Evolutionary conservation across 1,284 basidiomycete species (phyloP).

Genomic region (Meira nashicola): DNA sequence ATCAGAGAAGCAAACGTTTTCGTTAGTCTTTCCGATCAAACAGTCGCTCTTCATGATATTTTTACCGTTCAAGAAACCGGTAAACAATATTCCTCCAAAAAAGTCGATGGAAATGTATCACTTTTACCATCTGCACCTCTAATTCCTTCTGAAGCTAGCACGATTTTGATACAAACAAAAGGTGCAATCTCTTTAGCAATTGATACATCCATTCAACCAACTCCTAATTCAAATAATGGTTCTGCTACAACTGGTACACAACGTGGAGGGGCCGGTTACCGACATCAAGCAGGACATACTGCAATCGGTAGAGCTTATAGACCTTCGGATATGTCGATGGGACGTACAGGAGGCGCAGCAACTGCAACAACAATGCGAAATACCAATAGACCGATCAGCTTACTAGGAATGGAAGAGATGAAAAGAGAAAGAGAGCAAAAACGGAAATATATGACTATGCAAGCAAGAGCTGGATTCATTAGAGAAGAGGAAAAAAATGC

Average conservation of each 20-base stretch:
- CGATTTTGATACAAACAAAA: conserved; percentile 57
- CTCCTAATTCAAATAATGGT: not conserved
- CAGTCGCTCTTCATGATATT: conserved; percentile 5
- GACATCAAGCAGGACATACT: not conserved
- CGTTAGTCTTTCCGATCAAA: conserved; percentile 4
- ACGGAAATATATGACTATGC: conserved; percentile 5
- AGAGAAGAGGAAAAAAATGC: conserved; percentile 9
- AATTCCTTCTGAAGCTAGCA: not conserved
- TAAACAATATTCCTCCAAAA: not conserved
- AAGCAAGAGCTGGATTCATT: not conserved
- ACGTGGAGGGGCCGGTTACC: not conserved
- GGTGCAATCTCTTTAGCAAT: conserved; percentile 74
- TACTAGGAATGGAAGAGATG: conserved; percentile 15
- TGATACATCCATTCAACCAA: conserved; percentile 60
- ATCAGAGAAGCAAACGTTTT: conserved; percentile 9
- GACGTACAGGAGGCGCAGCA: not conserved
- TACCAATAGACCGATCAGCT: not conserved
- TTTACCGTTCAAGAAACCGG: not conserved
- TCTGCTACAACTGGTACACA: not conserved
- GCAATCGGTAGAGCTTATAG: conserved; percentile 1
- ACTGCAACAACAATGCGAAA: not conserved
- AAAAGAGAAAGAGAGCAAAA: conserved; percentile 12
- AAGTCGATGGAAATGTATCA: not conserved
- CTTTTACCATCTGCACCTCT: not conserved
- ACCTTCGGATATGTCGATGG: conserved; percentile 1